Evolutionary conservation across 805 yeast genomes (phyloP), one percentile per base, ranked within the genome.

Genomic region (Maudiozyma turicensis): DNA sequence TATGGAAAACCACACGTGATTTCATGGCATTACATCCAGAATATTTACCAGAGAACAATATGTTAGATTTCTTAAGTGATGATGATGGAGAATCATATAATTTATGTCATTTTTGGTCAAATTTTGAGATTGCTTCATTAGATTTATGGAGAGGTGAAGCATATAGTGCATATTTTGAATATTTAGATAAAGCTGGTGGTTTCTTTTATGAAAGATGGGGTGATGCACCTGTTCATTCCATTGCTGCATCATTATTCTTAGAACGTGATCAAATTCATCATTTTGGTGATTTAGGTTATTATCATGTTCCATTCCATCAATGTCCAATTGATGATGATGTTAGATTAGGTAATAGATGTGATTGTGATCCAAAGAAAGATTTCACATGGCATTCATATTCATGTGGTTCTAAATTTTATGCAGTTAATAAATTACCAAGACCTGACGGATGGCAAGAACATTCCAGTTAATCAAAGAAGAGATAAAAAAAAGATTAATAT

Each of bases 181-280:
- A 74, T 58, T 75, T 88, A 60, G 95, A 88, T 67, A 66, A 77
- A 53, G 77, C 83, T 13, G 95, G 96, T 65, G 95, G 95, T n/a
- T 88, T 88, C 71, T 88, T 84, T 71, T 88, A 87, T 66, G 89
- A 85, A 72, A 77, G 95, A 68, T 86, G 95, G 96, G 95, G 95
- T 58, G 96, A 87, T 67, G 95, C 95, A 30, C 96, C 96, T 35
- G 83, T 87, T 45, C 96, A 87, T 67, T 84, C 95, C 6, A 81
- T 87, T 59, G 96, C 93, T 33, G 95, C 86, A 20, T 72, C 93
- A 5, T 70, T 88, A 55, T 85, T 88, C 70, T 63, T 86, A 65
- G 80, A 84, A 48, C 79, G 76, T 64, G 80, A 78, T 52, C 72
- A 82, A 60, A 69, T 88, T 45, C 95, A 88, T 61, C 80, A 84